phyloP scores from a whole-genome alignment of 495 filamentous ascomycete genomes.

The Xylaria longipes region DNA sequence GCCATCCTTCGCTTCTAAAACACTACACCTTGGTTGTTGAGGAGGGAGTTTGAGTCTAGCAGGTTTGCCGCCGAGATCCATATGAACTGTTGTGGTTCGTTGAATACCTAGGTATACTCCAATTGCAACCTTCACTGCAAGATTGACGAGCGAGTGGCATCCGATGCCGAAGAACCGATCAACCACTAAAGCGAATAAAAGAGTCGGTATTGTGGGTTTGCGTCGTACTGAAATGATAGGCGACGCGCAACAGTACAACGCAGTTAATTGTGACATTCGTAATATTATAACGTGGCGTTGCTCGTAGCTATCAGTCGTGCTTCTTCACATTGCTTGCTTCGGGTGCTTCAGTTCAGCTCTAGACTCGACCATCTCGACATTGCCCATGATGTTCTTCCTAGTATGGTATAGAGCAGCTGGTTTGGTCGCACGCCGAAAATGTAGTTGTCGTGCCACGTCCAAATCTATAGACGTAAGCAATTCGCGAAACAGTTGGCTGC shows the following conservation, averaged over 20 bases:
- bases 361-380: not conserved
- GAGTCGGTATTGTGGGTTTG: not conserved
- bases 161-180: slow-evolving; percentile 2
- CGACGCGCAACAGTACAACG: not conserved
- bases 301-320: not conserved
- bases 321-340: not conserved
- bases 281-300: not conserved
- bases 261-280: not conserved
- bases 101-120: not conserved
- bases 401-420: not conserved
- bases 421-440: not conserved
- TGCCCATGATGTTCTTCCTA: not conserved
- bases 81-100: not conserved
- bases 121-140: not conserved
- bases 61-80: not conserved
- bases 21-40: not conserved
- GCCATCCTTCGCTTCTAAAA: not conserved
- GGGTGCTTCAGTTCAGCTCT: not conserved
- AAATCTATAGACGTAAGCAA: not conserved
- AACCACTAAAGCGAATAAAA: not conserved
- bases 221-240: not conserved
- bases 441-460: not conserved
- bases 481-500: not conserved
- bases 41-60: not conserved
- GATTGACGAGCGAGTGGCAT: not conserved